Conservation (phyloP, 148 eudicot species). For the Nyssa sinensis region DNA sequence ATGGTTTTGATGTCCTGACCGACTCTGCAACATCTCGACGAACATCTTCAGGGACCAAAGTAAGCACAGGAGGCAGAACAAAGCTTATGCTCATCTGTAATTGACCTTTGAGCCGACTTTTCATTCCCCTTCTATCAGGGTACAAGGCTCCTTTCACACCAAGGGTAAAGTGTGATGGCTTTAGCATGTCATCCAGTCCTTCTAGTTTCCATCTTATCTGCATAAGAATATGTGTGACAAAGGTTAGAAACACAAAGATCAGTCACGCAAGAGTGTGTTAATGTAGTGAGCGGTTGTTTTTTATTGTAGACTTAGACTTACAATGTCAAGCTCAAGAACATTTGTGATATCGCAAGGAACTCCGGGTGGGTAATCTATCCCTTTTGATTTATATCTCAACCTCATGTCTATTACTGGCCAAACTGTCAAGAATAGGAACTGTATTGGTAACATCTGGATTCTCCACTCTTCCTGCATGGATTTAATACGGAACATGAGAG, state of each 20-base stretch:
- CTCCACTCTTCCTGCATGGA: slow-evolving; percentile 85
- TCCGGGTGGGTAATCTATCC: slow-evolving; percentile 68
- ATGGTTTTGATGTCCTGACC: slow-evolving; percentile 34
- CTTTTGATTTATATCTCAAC: slow-evolving; percentile 62
- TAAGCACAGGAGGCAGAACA: slow-evolving; percentile 61
- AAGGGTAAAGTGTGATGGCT: slow-evolving; percentile 67
- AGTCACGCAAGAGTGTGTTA: background rate
- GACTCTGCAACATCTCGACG: slow-evolving; percentile 59
- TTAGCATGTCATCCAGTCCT: slow-evolving; percentile 65
- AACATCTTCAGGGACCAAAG: slow-evolving; percentile 64
- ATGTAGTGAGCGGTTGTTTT: background rate
- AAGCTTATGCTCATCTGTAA: slow-evolving; percentile 70
- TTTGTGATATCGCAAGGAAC: slow-evolving; percentile 56
- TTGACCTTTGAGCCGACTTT: slow-evolving; percentile 69
- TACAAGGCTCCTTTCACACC: slow-evolving; percentile 70
- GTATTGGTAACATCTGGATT: slow-evolving; percentile 81
- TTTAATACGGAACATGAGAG: background rate
- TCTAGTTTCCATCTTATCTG: slow-evolving; percentile 89
- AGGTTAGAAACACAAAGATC: background rate
- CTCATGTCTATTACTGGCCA: slow-evolving; percentile 80
- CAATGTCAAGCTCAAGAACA: slow-evolving; percentile 85
- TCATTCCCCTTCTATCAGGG: slow-evolving; percentile 56
- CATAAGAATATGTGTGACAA: slow-evolving; percentile 1
- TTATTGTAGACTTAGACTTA: slow-evolving; percentile 39
- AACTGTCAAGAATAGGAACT: slow-evolving; percentile 64